These are phyloP conservation scores for Cryphonectria parasitica DNA, from an alignment of 2,329 filamentous ascomycete genomes.

Conservation along the genomic window DNA sequence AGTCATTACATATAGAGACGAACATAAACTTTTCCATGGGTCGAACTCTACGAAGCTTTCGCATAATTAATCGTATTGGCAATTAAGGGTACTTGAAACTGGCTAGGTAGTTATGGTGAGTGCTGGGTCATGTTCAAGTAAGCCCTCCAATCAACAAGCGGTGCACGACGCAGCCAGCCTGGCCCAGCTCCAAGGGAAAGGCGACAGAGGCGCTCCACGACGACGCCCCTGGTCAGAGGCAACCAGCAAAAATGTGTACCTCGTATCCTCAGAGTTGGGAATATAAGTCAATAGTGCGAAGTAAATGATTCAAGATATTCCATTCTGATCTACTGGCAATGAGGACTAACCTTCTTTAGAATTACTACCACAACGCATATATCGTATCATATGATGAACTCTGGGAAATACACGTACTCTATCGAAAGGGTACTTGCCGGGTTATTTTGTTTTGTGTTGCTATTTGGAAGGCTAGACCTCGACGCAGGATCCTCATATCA, in stretches of 20 bases:
- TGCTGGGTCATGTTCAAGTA: not conserved
- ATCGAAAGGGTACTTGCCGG: no score
- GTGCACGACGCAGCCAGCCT: not conserved
- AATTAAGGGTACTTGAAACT: not conserved
- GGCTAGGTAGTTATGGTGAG: not conserved
- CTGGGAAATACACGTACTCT: no score
- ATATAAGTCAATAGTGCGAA: no score
- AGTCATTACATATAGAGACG: not conserved
- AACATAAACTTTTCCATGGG: not conserved
- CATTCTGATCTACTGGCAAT: no score
- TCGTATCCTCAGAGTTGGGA: no score
- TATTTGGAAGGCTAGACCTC: no score
- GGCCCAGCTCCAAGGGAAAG: not conserved
- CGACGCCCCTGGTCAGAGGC: not conserved
- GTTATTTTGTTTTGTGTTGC: no score
- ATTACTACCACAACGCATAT: no score
- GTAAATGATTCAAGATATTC: no score
- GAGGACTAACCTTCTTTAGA: no score
- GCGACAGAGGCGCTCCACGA: not conserved
- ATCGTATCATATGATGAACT: no score
- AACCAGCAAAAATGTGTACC: not conserved
- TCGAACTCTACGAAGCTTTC: not conserved
- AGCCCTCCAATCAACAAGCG: not conserved
- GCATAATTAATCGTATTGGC: not conserved
- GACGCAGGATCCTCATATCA: no score